These are phyloP conservation scores for Epichloe glyceriae DNA, from an alignment of 2,329 filamentous ascomycete genomes.

Conservation along the genomic window DNA sequence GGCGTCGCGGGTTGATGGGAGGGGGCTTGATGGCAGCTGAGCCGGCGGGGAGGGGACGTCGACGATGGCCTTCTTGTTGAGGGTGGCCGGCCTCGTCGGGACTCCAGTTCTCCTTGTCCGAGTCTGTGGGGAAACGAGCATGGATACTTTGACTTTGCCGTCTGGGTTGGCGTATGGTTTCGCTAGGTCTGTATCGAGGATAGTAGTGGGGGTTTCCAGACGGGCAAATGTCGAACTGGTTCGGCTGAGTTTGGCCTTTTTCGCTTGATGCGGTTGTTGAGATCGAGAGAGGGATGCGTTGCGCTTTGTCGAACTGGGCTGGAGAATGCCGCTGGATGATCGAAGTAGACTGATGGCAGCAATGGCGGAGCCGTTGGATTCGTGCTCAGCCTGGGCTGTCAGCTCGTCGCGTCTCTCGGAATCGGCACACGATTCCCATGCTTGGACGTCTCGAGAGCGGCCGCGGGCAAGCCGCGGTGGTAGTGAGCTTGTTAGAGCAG, in stretches of 20 bases:
- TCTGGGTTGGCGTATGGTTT: constrained; percentile 13
- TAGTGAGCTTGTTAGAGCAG: constrained; percentile 36
- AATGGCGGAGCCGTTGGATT: constrained; percentile 65
- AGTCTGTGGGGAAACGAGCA: constrained; percentile 43
- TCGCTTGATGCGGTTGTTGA: constrained; percentile 27
- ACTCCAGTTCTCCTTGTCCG: constrained; percentile 90
- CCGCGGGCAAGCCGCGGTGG: constrained; percentile 49
- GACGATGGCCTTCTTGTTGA: constrained; percentile 7
- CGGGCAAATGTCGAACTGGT: constrained; percentile 49
- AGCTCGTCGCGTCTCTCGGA: constrained; percentile 66
- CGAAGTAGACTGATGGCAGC: constrained; percentile 72
- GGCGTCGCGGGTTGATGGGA: constrained; percentile 24
- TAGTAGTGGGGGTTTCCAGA: constrained; percentile 29
- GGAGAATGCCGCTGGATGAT: constrained; percentile 45
- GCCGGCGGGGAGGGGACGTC: constrained; percentile 24
- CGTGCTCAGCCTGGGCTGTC: constrained; percentile 68
- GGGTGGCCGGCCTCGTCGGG: constrained; percentile 32
- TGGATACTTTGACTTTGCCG: constrained; percentile 26
- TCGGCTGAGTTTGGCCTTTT: constrained; percentile 50
- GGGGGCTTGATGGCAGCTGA: constrained; percentile 12
- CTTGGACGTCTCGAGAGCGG: constrained; percentile 73
- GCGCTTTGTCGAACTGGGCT: constrained; percentile 50
- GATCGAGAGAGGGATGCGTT: constrained; percentile 35
- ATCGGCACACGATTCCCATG: constrained; percentile 86
- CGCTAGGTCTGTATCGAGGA: constrained; percentile 17